Evolutionary conservation across 306 rosid genomes (phyloP), one percentile per base, ranked within the genome.

Genomic region (Vicia faba): DNA sequence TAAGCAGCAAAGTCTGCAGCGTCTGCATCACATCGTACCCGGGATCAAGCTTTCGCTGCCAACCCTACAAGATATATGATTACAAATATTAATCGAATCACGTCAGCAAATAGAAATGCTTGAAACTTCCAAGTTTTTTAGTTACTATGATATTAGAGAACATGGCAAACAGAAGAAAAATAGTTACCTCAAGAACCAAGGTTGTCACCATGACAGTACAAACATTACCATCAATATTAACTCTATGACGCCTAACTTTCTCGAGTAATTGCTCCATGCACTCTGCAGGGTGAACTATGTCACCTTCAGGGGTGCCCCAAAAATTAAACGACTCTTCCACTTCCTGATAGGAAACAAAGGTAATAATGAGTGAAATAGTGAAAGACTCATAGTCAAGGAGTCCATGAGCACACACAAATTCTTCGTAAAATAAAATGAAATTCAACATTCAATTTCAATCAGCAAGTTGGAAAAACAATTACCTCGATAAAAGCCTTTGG

Each of bases 301-400:
- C 99, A 74, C 96, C 99, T 79, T 90, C 99, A 7, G 97, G 83
- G 57, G 99, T 93, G 44, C 96, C 97, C 99, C 99, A 93, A 79
- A 93, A 93, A 23, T 80, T 43, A 43, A 93, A 93, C 2, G 96
- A 56, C 56, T 75, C 80, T 15, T 87, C 91, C 78, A 93, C 95
- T 86, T 93, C 99, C 99, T 93, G 87, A 68, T 41, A 62, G 26
- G 64, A 61, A 71, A 78, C 68, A 69, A 66, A 14, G 63, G 41
- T 18, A 29, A 33, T 23, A 29, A 46, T 20, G 36, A 18, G 61
- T 49, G 61, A 66, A 40, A 69, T 18, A 28, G 60, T 15, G 18
- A 48, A 15, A 23, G 29, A 33, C 33, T 46, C 48, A 45, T 69
- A 66, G 8, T 61, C 48, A 63, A 69, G 58, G 58, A 61, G 19